These are phyloP conservation scores for Haplosporangium gracile DNA, from an alignment of 192 early-diverging fungal genomes.

Conservation along the genomic window DNA sequence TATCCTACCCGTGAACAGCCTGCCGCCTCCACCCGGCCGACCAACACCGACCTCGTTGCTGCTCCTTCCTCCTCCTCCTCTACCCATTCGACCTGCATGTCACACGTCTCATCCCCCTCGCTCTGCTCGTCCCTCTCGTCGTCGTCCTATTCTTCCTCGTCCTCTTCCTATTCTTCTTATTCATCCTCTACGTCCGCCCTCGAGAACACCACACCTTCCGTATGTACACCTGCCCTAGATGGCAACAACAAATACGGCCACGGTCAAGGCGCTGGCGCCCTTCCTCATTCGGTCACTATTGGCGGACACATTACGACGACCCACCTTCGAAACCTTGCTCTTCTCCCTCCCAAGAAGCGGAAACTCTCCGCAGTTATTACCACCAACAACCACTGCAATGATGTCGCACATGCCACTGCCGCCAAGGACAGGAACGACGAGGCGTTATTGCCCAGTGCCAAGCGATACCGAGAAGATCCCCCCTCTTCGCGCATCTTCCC, in stretches of 20 bases:
- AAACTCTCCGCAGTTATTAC: slow-evolving; percentile 19
- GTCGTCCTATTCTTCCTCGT: slow-evolving; percentile 13
- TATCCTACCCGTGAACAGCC: neutral
- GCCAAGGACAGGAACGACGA: neutral
- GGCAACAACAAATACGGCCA: neutral
- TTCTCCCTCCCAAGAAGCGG: slow-evolving; percentile 25
- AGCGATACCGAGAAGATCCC: neutral
- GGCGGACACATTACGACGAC: slow-evolving; percentile 28
- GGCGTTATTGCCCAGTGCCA: neutral
- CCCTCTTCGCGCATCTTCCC: neutral
- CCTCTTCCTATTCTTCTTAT: slow-evolving; percentile 31
- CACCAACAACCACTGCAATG: neutral
- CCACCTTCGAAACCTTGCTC: slow-evolving; percentile 23
- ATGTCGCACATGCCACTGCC: neutral
- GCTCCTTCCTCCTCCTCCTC: neutral
- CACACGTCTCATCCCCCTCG: slow-evolving; percentile 28
- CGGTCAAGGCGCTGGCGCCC: slow-evolving; percentile 1
- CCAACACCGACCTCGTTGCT: slow-evolving; percentile 10
- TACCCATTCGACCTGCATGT: neutral
- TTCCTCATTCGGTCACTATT: slow-evolving; percentile 28
- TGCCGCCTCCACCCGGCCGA: slow-evolving; percentile 4
- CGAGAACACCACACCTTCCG: slow-evolving; percentile 2
- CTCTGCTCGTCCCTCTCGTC: slow-evolving; percentile 35
- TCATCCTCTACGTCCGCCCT: slow-evolving; percentile 16
- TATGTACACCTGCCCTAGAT: neutral